Evolutionary conservation across 768 basidiomycete species (phyloP), one percentile per base, ranked within the genome.

Genomic region (Suillus subaureus): DNA sequence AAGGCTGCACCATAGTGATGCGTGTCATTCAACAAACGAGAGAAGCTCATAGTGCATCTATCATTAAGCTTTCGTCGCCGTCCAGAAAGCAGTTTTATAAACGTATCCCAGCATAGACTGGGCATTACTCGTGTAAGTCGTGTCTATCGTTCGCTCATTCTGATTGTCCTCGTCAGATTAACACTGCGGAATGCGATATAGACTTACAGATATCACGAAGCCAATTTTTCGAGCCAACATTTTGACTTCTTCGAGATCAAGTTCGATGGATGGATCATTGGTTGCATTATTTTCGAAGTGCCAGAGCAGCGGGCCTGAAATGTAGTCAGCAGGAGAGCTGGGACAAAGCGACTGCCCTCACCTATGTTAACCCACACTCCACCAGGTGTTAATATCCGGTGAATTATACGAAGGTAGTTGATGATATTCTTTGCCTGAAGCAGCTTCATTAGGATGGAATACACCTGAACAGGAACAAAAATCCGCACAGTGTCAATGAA

Each of bases 291-390:
- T 96, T 73, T 98, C 96, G 77, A 89, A 98, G 74, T 99, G 97
- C 96, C 97, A 99, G n/a, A 98, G 79, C 1, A 97, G 79, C 0
- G 97, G 97, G 3, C 96, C 96, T 90, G 52, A 61, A 57, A 51
- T 18, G 45, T 54, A 15, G 2, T 66, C 26, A 6, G 21, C 26
- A 6, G 13, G 0, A 18, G 4, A 28, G 4, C 33, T n/a, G 8
- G 63, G 35, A 35, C 33, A 31, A n/a, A n/a, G 37, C 9, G n/a
- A 54, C 47, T 63, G 35, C 5, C 3, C 81, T 11, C 64, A 89
- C 90, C 92, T 11, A 95, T 79, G 73, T 98, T 98, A 68, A 97
- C 89, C 95, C 95, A 97, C 7, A 95, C 84, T 0, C 96, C 97
- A 26, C 90, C 94, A 0, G 90, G 91, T 8, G 89, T 88, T 15